A percentile compares a stretch with the other conserved stretches of the same genome.
Evolutionary conservation across 768 basidiomycete species (phyloP).

Genomic region (Hirschioporus abietinus): DNA sequence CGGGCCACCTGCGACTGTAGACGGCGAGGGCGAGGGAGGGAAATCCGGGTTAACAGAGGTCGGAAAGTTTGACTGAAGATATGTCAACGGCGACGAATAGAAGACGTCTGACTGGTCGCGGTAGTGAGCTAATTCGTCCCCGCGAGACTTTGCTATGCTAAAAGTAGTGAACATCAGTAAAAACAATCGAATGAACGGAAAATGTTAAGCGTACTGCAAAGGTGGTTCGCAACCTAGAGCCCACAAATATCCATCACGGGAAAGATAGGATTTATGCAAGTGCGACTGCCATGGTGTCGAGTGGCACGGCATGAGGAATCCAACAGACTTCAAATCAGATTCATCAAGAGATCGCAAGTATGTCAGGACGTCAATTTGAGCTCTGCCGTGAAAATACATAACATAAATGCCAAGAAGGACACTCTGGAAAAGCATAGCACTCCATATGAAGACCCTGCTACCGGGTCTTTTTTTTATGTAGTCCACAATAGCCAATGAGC

Average conservation of each 20-base stretch:
- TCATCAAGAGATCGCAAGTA: constrained; percentile 54
- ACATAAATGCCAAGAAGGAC: constrained; percentile 60
- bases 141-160: constrained; percentile 18
- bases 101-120: constrained; percentile 80
- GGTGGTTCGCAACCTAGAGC: constrained; percentile 93
- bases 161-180: constrained; percentile 1
- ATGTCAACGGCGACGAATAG: constrained; percentile 63
- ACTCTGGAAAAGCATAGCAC: constrained; percentile 28
- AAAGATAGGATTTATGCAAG: constrained; percentile 67
- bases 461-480: constrained; percentile 24
- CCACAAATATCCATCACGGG: constrained; percentile 58
- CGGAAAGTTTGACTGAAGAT: constrained; percentile 68
- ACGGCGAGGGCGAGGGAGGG: constrained; percentile 55
- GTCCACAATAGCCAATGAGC: constrained; percentile 64
- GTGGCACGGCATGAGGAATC: constrained; percentile 94
- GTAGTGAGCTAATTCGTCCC: constrained; percentile 52
- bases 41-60: constrained; percentile 51
- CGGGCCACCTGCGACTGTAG: constrained; percentile 41
- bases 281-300: constrained; percentile 91
- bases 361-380: constrained; percentile 70
- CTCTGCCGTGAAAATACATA: constrained; percentile 69
- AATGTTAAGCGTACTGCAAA: constrained; percentile 50
- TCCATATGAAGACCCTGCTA: neutral
- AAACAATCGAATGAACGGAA: constrained; percentile 11
- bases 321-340: constrained; percentile 49